Evolutionary conservation across 495 filamentous ascomycete species (phyloP), one percentile per base, ranked within the genome.

Genomic region (Aspergillus kassunensis): DNA sequence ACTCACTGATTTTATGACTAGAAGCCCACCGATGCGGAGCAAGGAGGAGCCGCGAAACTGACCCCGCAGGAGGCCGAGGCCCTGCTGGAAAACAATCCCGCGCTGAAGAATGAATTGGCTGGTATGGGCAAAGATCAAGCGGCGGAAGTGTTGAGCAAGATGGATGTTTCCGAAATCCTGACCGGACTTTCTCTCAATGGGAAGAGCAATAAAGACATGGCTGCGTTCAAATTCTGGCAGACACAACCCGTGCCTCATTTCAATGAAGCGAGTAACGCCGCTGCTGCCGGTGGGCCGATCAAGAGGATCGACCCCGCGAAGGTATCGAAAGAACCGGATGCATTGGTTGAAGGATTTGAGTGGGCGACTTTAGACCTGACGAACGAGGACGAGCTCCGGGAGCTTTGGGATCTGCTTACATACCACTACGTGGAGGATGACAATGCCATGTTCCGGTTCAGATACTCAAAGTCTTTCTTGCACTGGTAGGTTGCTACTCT

Each of bases 381-480:
- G 10, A 75, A 88, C 53, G 73, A 80, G 45, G 65, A 68, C 41
- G 79, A 88, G 76, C 72, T 93, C 21, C 77, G 84, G 44, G 91
- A 97, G 68, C 82, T 96, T 2, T 96, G 89, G 67, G 87, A 96
- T 53, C 74, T 98, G 25, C 75, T 98, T 39, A 86, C 84, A 49
- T 84, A 90, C 13, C 93, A 98, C 64, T 98, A 96, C 55, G 95
- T 98, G 35, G 95, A 98, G 68, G 95, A 98, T 61, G 84, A 89
- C 51, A 89, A 95, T 59, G 89, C 91, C 42, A 95, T 93, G 87
- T 98, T 98, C 73, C 80, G 93, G 37, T 97, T 97, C 76, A 89
- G 89, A 65, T 98, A 98, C 71, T 96, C 91, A 6, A 62, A 78
- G 19, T 85, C 87, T 8, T 91, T 98, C 63, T 72, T 98, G 34